phyloP scores from a whole-genome alignment of 1,139 yeast genomes.

The Casaregolazyma suthepensis region DNA sequence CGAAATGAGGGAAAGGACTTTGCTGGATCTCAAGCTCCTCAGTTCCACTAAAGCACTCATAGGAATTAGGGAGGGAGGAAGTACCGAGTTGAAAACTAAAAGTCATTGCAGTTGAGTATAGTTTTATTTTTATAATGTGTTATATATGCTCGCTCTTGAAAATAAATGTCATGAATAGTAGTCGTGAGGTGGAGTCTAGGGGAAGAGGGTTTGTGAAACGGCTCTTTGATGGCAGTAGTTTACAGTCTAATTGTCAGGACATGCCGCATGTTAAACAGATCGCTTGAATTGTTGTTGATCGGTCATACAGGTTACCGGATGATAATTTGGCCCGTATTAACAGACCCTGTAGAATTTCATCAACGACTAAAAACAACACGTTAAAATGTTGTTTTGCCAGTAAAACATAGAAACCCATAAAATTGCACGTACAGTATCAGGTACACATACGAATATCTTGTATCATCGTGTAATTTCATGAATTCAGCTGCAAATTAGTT shows the following conservation, averaged over 20 bases:
- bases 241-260: too few relatives aligned
- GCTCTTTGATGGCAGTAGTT: too few relatives aligned
- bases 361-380: neutral
- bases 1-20: constrained; percentile 30
- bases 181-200: neutral
- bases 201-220: neutral
- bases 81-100: neutral
- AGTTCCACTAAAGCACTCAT: constrained; percentile 24
- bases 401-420: too few relatives aligned
- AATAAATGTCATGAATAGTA: neutral
- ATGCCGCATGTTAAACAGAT: too few relatives aligned
- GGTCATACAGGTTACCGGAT: too few relatives aligned
- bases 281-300: too few relatives aligned
- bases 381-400: neutral
- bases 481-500: neutral
- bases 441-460: too few relatives aligned
- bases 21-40: constrained; percentile 31
- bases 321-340: too few relatives aligned
- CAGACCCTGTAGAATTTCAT: too few relatives aligned
- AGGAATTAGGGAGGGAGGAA: neutral
- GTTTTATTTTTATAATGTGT: neutral
- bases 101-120: neutral
- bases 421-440: too few relatives aligned
- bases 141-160: neutral
- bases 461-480: neutral